Base-by-base conservation (phyloP, 305 asterid species). In the Fraxinus velutina region DNA sequence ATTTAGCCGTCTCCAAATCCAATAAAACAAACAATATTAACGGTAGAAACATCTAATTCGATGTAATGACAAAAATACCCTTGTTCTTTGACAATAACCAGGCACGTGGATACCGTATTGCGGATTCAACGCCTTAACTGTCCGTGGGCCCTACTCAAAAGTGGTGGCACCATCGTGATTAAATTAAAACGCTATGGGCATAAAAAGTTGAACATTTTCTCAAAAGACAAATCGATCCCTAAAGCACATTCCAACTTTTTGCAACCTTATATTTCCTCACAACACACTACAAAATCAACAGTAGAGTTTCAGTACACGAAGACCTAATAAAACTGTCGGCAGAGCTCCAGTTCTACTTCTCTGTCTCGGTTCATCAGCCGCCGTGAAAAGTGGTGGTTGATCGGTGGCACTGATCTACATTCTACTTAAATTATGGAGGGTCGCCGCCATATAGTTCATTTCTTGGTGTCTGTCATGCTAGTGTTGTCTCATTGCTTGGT, bases 111-210 rank as follows among this genome's bases (percentile, higher is more conserved):
- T 76, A 17, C 76, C 68, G 82, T 73, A 85, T 6, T 82, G 95
- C 92, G 92, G 95, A 91, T 78, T 92, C 91, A 92, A 90, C 97
- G 93, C 97, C 98, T 87, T 88, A 91, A 92, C 97, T 88, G 92
- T 82, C 91, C 90, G 66, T 55, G 87, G 92, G 91, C 0, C 92
- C 91, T 89, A 36, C 0, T 0, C 29, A 81, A 81, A 77, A 37
- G 77, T 22, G 2, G 78, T 84, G 92, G 90, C 90, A 87, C 82
- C 21, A 78, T 83, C 89, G 90, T 83, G 83, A 85, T 77, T 89
- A 82, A 82, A 78, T 73, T 5, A 79, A 87, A 66, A 8, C 75
- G 36, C 83, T 13, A 79, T 78, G 90, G 84, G 84, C 87, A 66
- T 27, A 8, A 66, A 27, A 27, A 66, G 73, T 27, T 27, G 73